Evolutionary conservation across 805 yeast species (phyloP).

Genomic region (Kluyveromyces siamensis): DNA sequence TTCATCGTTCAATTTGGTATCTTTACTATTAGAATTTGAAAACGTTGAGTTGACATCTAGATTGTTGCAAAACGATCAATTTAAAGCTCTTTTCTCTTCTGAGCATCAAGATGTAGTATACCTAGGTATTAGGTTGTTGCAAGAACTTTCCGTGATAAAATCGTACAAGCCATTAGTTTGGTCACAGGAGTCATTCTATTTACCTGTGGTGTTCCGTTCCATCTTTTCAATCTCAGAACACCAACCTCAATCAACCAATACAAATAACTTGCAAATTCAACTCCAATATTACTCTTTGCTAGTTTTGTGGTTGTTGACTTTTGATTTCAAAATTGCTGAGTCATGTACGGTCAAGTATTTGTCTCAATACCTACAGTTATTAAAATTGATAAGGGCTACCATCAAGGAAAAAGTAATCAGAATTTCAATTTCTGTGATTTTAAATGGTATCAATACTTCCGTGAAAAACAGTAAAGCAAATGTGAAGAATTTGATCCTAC

Average conservation of each 20-base stretch:
- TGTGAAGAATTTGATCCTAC: constrained; percentile 58
- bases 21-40: constrained; percentile 21
- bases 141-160: constrained; percentile 24
- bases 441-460: constrained; percentile 43
- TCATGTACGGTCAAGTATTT: constrained; percentile 47
- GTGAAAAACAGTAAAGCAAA: constrained; percentile 34
- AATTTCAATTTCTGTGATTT: constrained; percentile 65
- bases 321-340: constrained; percentile 45
- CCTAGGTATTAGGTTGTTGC: constrained; percentile 24
- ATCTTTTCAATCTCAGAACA: constrained; percentile 23
- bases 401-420: constrained; percentile 90
- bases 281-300: constrained; percentile 73
- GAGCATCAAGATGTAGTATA: constrained; percentile 26
- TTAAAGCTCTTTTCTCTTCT: constrained; percentile 15
- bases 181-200: constrained; percentile 29
- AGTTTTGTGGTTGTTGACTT: constrained; percentile 78
- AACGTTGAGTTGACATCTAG: constrained; percentile 13
- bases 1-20: constrained; percentile 25
- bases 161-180: constrained; percentile 21
- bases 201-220: constrained; percentile 41
- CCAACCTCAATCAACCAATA: constrained; percentile 24
- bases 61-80: constrained; percentile 16
- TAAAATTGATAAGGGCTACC: constrained; percentile 60
- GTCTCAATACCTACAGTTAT: constrained; percentile 35
- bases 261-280: constrained; percentile 53